A percentile compares a stretch with the other conserved stretches of the same genome.
These are phyloP conservation scores for Aureobasidium sp. DNA, from an alignment of 2,329 filamentous ascomycete species.

Conservation along the genomic window DNA sequence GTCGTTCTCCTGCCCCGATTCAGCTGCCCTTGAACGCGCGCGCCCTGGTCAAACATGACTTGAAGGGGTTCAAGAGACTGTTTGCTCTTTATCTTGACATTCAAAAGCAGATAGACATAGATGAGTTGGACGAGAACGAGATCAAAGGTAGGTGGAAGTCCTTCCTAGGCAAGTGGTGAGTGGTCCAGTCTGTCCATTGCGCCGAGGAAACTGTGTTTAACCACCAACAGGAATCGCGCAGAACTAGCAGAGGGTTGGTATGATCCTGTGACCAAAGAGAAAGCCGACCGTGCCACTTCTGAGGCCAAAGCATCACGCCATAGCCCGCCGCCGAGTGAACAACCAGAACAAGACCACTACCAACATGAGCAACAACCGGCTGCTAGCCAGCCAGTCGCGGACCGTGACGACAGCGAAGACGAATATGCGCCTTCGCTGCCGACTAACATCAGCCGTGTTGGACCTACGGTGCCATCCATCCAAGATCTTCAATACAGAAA, in stretches of 20 bases:
- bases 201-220: constrained; percentile 30
- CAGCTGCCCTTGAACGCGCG: constrained; percentile 57
- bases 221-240: constrained; percentile 61
- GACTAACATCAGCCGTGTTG: constrained; percentile 31
- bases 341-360: background rate
- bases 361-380: constrained; percentile 1
- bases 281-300: constrained; percentile 29
- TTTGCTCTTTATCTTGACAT: constrained; percentile 81
- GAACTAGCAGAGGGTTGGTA: constrained; percentile 92
- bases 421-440: constrained; percentile 47
- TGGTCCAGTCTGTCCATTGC: background rate
- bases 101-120: constrained; percentile 68
- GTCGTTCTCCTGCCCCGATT: constrained; percentile 14
- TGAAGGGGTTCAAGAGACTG: constrained; percentile 57
- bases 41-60: constrained; percentile 59
- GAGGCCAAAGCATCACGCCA: constrained; percentile 14
- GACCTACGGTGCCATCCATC: constrained; percentile 57
- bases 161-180: constrained; percentile 78
- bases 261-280: constrained; percentile 62
- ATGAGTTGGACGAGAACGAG: constrained; percentile 65
- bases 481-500: constrained; percentile 63
- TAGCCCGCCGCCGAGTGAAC: background rate
- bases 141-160: constrained; percentile 84
- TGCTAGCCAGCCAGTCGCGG: constrained; percentile 24
- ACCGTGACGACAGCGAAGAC: constrained; percentile 55